These are phyloP conservation scores for Aureobasidium sp. DNA, from an alignment of 2,329 filamentous ascomycete species.

Conservation along the genomic window DNA sequence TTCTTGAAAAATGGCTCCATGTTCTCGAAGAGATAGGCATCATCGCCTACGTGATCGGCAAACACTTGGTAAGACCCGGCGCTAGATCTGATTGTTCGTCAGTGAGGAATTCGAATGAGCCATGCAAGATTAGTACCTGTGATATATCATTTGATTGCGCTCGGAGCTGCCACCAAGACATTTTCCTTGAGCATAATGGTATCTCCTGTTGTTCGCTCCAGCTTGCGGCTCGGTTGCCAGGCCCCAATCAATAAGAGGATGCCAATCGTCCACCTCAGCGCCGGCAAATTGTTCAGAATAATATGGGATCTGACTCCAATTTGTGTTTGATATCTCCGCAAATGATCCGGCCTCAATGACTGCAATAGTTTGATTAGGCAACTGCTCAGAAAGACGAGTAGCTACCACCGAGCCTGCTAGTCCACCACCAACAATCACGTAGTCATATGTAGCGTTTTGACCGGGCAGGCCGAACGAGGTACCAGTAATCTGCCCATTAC, in stretches of 20 bases:
- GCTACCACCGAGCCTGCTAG: constrained; percentile 21
- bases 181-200: constrained; percentile 22
- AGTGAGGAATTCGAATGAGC: constrained; percentile 23
- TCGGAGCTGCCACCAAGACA: constrained; percentile 26
- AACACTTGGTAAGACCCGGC: constrained; percentile 29
- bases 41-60: constrained; percentile 31
- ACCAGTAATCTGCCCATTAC: background rate
- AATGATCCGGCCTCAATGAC: constrained; percentile 24
- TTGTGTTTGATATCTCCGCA: constrained; percentile 21
- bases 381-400: constrained; percentile 19
- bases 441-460: constrained; percentile 21
- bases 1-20: constrained; percentile 26
- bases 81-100: constrained; percentile 27
- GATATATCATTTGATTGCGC: constrained; percentile 24
- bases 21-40: constrained; percentile 27
- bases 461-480: background rate
- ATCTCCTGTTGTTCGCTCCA: constrained; percentile 23
- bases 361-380: constrained; percentile 20
- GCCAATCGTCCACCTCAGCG: constrained; percentile 14
- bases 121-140: constrained; percentile 24
- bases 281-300: constrained; percentile 19
- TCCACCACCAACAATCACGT: constrained; percentile 24
- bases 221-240: constrained; percentile 23
- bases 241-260: constrained; percentile 27
- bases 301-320: constrained; percentile 25